These are phyloP conservation scores for Brassica balearica DNA, from an alignment of 441 rosid species.

Conservation along the genomic window DNA sequence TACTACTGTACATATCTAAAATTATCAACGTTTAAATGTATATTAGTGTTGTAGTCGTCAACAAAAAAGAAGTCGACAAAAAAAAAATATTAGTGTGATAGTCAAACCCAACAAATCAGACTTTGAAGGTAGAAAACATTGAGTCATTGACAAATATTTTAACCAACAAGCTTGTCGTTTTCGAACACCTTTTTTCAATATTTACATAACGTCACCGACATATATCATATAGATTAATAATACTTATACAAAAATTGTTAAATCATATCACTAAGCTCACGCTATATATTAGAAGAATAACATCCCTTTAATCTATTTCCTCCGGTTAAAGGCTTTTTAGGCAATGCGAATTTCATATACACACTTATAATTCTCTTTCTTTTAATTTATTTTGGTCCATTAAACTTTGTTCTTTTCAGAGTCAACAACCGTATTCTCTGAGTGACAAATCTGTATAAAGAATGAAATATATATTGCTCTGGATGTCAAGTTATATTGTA, in stretches of 20 bases:
- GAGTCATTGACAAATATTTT: not conserved
- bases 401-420: not conserved
- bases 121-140: conserved; percentile 2
- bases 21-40: not conserved
- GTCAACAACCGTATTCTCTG: not conserved
- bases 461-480: not conserved
- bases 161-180: conserved; percentile 11
- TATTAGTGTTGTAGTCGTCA: not conserved
- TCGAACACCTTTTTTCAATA: not conserved
- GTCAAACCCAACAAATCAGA: conserved; percentile 19
- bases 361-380: not conserved
- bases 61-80: no score
- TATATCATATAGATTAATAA: not conserved
- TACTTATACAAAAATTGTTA: no score
- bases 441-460: not conserved
- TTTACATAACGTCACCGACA: not conserved
- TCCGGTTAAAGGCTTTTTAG: not conserved
- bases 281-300: not conserved
- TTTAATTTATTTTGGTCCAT: not conserved
- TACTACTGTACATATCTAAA: not conserved
- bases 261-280: not conserved
- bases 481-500: not conserved
- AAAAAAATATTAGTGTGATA: no score
- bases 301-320: not conserved
- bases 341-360: not conserved